Percentiles rank a stretch among this genome's conserved stretches.
phyloP scores from a whole-genome alignment of 2,329 filamentous ascomycete species.

The Aureobasidium sp. region DNA sequence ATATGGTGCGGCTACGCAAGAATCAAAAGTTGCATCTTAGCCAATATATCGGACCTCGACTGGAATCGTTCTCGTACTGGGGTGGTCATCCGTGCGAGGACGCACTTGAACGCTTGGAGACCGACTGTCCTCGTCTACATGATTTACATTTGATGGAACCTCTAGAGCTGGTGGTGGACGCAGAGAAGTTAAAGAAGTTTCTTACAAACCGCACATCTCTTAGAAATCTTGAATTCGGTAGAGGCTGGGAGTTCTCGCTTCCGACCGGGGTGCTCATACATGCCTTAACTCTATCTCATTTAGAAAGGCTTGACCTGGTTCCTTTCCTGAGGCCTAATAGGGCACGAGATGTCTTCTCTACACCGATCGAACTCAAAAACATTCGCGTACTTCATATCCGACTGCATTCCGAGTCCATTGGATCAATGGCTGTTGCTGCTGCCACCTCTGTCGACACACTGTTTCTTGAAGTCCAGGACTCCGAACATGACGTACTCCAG shows the following conservation, averaged over 20 bases:
- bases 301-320: not conserved
- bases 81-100: constrained; percentile 3
- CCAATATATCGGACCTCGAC: not conserved
- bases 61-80: not conserved
- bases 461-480: not conserved
- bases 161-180: not conserved
- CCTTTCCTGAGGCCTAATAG: not conserved
- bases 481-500: not conserved
- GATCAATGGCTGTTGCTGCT: not conserved
- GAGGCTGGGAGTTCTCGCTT: not conserved
- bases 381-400: not conserved
- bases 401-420: not conserved
- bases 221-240: not conserved
- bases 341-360: not conserved
- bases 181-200: not conserved
- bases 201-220: not conserved
- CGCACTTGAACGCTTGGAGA: not conserved
- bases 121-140: not conserved
- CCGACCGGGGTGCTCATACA: not conserved
- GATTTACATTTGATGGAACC: not conserved
- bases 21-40: not conserved
- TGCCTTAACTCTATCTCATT: not conserved
- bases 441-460: not conserved
- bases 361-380: not conserved
- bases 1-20: not conserved